These are phyloP conservation scores for Cladobotryum protrusum DNA, from an alignment of 2,329 filamentous ascomycete genomes.

Conservation along the genomic window DNA sequence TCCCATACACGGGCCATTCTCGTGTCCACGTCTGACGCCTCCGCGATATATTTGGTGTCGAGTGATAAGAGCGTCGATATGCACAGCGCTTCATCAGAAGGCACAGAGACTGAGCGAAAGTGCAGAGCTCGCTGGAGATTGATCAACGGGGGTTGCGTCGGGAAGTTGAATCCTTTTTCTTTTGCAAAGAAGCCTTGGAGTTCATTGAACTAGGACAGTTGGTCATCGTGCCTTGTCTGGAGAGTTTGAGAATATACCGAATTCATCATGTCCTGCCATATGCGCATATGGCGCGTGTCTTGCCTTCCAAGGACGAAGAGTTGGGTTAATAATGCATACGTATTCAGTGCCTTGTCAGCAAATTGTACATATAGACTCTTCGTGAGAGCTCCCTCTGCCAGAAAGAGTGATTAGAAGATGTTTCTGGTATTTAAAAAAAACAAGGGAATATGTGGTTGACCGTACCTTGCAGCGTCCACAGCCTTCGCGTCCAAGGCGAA, in stretches of 20 bases:
- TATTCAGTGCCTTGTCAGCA: constrained; percentile 20
- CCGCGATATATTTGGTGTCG: constrained; percentile 15
- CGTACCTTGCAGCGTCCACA: constrained; percentile 35
- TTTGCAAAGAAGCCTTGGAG: constrained; percentile 10
- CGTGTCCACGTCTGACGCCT: constrained; percentile 6
- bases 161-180: background rate
- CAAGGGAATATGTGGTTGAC: too few relatives aligned
- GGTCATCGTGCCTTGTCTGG: background rate
- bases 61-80: constrained; percentile 23
- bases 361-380: constrained; percentile 28
- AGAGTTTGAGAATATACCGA: constrained; percentile 10
- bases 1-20: constrained; percentile 22
- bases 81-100: constrained; percentile 25
- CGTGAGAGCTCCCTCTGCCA: constrained; percentile 26
- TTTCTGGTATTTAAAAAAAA: background rate
- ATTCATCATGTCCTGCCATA: constrained; percentile 17
- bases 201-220: constrained; percentile 12
- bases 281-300: constrained; percentile 14
- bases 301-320: constrained; percentile 10
- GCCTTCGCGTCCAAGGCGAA: constrained; percentile 32
- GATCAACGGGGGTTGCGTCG: constrained; percentile 8
- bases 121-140: constrained; percentile 21
- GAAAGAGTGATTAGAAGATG: background rate
- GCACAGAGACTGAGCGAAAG: constrained; percentile 23
- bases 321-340: constrained; percentile 10